Evolutionary conservation across 1,139 yeast species (phyloP), one percentile per base, ranked within the genome.

Genomic region (Pneumocystis sp.): DNA sequence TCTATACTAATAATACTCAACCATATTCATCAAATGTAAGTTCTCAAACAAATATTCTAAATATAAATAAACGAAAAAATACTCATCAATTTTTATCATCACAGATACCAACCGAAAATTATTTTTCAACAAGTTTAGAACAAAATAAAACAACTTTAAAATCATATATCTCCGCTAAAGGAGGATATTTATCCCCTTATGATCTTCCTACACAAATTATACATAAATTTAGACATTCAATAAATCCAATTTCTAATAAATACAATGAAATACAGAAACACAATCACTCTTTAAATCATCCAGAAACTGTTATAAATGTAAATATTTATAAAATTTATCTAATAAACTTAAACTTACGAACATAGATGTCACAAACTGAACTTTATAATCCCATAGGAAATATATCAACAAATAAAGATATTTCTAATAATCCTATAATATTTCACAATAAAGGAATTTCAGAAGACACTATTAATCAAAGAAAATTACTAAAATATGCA

Each of bases 201-300:
- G 61, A 59, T 15, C 61, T 59, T 59, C 61, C 61, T 25, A 25
- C 12, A 31, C 61, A 59, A 15, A 25, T 59, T 59, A 42, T 39
- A 42, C 61, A 25, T 39, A 59, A 59, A 59, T 42, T 42, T 59
- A 39, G n/a, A 29, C 45, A 25, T 59, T 40, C 17, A 39, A 31
- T 12, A 31, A 15, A 39, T 21, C 39, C 61, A 42, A 17, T 12
- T 59, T 59, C 40, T 25, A 50, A 50, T 17, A 50, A 50, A 12
- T 50, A 50, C 12, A 15, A 2, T 50, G 57, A 50, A 3, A 25
- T 50, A 50, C 57, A 50, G 25, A 50, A 50, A 12, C 34, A 25
- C 25, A 50, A 25, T 25, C 2, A 50, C 17, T 50, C 57, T 50
- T 50, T 21, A 25, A 29, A 25, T 50, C 10, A 50, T 31, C 8